phyloP scores from a whole-genome alignment of 805 yeast genomes.

The Danielozyma ontarioensis region DNA sequence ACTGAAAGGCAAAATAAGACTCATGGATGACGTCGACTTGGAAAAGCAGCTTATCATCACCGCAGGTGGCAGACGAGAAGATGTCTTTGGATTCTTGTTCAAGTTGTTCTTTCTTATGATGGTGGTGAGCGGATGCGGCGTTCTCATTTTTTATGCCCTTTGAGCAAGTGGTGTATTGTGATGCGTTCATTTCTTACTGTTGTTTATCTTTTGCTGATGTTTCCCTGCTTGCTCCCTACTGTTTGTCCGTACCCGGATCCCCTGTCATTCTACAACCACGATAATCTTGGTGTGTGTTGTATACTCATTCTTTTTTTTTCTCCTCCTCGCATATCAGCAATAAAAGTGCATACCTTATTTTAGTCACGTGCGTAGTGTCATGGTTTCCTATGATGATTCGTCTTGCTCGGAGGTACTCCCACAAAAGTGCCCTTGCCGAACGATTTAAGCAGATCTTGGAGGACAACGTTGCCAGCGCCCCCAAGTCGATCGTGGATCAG shows the following conservation, averaged over 20 bases:
- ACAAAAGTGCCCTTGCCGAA: conserved; percentile 22
- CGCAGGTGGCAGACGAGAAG: conserved; percentile 34
- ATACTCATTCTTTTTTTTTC: too few species aligned
- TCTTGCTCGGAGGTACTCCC: too few species aligned
- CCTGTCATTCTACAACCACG: too few species aligned
- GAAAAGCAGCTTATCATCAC: conserved; percentile 32
- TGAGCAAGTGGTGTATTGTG: conserved; percentile 3
- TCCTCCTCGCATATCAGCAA: too few species aligned
- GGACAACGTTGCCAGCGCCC: conserved; percentile 14
- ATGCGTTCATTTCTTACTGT: not conserved
- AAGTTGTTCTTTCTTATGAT: conserved; percentile 23
- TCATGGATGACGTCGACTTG: conserved; percentile 27
- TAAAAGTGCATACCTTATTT: too few species aligned
- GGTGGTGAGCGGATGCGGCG: conserved; percentile 28
- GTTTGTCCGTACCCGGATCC: too few species aligned
- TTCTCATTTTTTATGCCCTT: conserved; percentile 32
- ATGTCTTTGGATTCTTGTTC: conserved; percentile 26
- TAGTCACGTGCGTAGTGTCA: too few species aligned
- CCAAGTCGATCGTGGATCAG: conserved; percentile 10
- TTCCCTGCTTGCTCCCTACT: not conserved
- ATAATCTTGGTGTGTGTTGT: too few species aligned
- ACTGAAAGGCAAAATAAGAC: conserved; percentile 17
- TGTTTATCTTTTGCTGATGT: not conserved
- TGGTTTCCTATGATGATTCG: too few species aligned
- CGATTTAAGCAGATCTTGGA: conserved; percentile 32